Percentiles rank a stretch among this genome's conserved stretches.
These are phyloP conservation scores for Funneliformis geosporum DNA, from an alignment of 192 early-diverging fungal genomes.

Conservation along the genomic window DNA sequence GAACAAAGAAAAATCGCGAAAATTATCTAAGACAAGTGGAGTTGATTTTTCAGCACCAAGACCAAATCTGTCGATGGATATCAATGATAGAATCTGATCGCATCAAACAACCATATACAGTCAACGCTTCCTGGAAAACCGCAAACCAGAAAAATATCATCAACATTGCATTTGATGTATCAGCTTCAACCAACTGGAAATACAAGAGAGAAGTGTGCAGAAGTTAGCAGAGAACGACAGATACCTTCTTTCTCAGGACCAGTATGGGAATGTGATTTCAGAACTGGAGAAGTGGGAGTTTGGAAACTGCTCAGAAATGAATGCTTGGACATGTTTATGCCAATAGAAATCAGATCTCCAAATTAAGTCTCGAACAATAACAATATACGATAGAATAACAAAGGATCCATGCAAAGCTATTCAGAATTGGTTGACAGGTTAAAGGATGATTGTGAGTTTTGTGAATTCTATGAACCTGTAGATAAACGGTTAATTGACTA, in stretches of 20 bases:
- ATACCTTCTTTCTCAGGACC: not conserved
- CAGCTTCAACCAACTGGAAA: not conserved
- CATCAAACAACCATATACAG: no score
- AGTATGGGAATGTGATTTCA: not conserved
- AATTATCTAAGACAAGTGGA: no score
- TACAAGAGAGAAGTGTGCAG: not conserved
- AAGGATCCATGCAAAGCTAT: not conserved
- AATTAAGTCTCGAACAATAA: not conserved
- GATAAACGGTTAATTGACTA: no score
- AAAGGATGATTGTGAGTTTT: not conserved
- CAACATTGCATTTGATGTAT: no score
- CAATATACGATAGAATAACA: not conserved
- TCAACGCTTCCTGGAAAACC: no score
- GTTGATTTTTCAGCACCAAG: no score
- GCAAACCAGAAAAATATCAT: no score
- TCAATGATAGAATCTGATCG: no score
- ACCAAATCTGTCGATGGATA: no score
- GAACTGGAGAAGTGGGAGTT: constrained; percentile 3
- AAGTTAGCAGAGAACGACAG: not conserved
- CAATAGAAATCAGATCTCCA: not conserved
- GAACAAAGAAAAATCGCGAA: no score
- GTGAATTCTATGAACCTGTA: no score
- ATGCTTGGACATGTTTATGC: not conserved
- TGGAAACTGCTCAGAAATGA: no score
- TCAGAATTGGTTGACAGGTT: not conserved